A percentile compares a stretch with the other conserved stretches of the same genome.
Conservation (phyloP, 1,284 basidiomycete genomes). For the Tilletia caries region DNA sequence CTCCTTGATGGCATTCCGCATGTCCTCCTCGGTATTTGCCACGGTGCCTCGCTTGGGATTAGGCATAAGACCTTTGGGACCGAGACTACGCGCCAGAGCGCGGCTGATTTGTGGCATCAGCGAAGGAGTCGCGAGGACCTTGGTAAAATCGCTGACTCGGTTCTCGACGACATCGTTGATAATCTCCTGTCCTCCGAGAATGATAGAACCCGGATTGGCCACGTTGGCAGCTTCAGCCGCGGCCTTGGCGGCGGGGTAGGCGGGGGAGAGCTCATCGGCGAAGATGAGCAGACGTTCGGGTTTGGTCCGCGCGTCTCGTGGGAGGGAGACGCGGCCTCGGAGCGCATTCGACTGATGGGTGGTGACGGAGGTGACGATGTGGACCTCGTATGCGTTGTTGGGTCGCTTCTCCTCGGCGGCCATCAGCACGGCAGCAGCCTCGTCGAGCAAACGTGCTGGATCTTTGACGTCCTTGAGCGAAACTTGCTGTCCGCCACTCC, state of each 20-base stretch:
- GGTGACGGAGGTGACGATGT: conserved; percentile 48
- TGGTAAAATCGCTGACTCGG: conserved; percentile 58
- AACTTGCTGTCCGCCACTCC: conserved; percentile 2
- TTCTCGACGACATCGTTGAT: conserved; percentile 43
- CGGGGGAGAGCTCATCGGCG: conserved; percentile 40
- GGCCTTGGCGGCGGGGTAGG: conserved; percentile 13
- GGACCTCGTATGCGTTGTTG: conserved; percentile 46
- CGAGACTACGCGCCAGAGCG: conserved; percentile 79
- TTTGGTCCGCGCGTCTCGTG: conserved; percentile 42
- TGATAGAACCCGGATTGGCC: conserved; percentile 19
- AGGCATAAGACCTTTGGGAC: conserved; percentile 93
- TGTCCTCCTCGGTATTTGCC: conserved; percentile 68
- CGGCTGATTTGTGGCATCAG: conserved; percentile 68
- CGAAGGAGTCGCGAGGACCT: conserved; percentile 76
- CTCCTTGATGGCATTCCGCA: conserved; percentile 65
- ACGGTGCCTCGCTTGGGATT: conserved; percentile 90
- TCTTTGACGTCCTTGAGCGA: conserved; percentile 11
- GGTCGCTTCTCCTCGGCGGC: conserved; percentile 36
- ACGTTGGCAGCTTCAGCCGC: conserved; percentile 9
- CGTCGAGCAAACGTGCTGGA: conserved; percentile 8
- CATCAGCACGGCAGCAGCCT: conserved; percentile 20
- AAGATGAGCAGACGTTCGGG: conserved; percentile 49
- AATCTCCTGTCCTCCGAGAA: conserved; percentile 46
- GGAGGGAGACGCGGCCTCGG: conserved; percentile 44
- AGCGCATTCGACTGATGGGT: conserved; percentile 51